A percentile compares a stretch with the other conserved stretches of the same genome.
phyloP scores from a whole-genome alignment of 805 yeast genomes.

The Kodamaea kaohsiungensis region DNA sequence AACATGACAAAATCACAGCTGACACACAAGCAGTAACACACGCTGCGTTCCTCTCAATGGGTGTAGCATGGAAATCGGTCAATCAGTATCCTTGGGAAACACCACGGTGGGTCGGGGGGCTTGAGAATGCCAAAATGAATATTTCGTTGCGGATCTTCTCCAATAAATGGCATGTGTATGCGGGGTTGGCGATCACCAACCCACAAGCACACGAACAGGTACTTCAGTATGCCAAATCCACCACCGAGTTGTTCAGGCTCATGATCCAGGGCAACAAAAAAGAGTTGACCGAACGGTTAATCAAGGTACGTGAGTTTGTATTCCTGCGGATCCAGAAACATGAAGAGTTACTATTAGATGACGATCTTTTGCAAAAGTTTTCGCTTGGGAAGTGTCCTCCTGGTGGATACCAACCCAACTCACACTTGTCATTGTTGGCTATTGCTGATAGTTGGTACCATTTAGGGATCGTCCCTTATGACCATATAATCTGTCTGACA shows the following conservation, averaged over 20 bases:
- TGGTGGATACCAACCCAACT: constrained; percentile 70
- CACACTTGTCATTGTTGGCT: constrained; percentile 85
- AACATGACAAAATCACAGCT: constrained; percentile 94
- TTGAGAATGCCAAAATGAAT: constrained; percentile 94
- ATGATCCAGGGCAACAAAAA: constrained; percentile 71
- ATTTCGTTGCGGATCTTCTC: constrained; percentile 87
- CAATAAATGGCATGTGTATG: constrained; percentile 97
- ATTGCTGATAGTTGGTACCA: constrained; percentile 94
- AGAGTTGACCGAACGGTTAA: constrained; percentile 58
- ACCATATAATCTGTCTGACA: constrained; percentile 95
- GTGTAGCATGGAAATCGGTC: constrained; percentile 86
- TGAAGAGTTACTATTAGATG: constrained; percentile 66
- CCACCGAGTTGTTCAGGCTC: constrained; percentile 77
- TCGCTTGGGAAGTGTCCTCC: constrained; percentile 75
- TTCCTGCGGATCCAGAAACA: constrained; percentile 63
- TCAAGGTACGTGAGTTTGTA: constrained; percentile 69
- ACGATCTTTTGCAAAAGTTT: constrained; percentile 72
- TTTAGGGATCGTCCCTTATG: constrained; percentile 86
- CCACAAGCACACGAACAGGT: constrained; percentile 93
- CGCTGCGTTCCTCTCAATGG: constrained; percentile 96
- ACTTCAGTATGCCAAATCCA: constrained; percentile 82
- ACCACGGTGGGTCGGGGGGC: constrained; percentile 85
- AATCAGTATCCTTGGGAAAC: constrained; percentile 91
- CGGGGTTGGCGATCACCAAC: constrained; percentile 94
- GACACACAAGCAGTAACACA: constrained; percentile 99